Conservation (phyloP, 345 rosid genomes). For the Gossypium anomalum region DNA sequence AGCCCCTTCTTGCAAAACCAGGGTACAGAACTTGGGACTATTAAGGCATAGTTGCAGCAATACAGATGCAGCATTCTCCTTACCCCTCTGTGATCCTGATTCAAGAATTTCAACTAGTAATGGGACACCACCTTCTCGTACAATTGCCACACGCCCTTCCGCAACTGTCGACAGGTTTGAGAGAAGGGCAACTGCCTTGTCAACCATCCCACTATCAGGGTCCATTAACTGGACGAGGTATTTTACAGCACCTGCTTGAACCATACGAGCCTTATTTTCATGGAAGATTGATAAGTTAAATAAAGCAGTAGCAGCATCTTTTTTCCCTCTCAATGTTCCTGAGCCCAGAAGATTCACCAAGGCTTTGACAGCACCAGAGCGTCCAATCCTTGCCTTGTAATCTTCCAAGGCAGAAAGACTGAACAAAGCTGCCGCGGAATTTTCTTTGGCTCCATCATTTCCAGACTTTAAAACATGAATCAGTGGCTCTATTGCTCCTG, state of each 20-base stretch:
- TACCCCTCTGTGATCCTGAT: constrained; percentile 88
- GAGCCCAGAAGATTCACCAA: constrained; percentile 72
- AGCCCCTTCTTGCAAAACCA: constrained; percentile 97
- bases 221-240: constrained; percentile 73
- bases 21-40: constrained; percentile 74
- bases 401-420: constrained; percentile 76
- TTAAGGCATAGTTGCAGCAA: constrained; percentile 75
- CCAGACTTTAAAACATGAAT: constrained; percentile 73
- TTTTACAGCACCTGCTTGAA: constrained; percentile 88
- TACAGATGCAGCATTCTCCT: constrained; percentile 87
- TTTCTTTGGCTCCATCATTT: constrained; percentile 78
- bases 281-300: constrained; percentile 86
- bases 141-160: constrained; percentile 78
- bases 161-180: constrained; percentile 72
- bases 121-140: constrained; percentile 72
- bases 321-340: constrained; percentile 84
- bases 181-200: constrained; percentile 89
- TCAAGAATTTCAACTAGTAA: constrained; percentile 75
- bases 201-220: constrained; percentile 71
- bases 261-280: constrained; percentile 84
- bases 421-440: constrained; percentile 83
- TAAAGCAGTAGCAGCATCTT: constrained; percentile 91
- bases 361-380: constrained; percentile 74
- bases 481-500: constrained; percentile 74
- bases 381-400: constrained; percentile 75